phyloP scores from a whole-genome alignment of 176 grass and related monocot species.

The Elaeis guineensis region DNA sequence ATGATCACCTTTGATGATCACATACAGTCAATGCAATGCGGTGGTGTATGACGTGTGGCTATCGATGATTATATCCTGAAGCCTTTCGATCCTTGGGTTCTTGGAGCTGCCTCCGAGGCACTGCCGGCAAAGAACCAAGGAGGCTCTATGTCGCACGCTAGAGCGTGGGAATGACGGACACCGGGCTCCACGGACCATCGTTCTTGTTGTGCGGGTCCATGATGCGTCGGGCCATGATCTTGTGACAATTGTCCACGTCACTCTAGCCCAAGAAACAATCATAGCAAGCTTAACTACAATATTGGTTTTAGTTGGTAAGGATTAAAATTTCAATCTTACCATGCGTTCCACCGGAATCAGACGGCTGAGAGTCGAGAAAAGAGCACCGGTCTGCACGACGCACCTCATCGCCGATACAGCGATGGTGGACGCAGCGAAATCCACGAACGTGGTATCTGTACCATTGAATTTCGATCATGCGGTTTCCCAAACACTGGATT shows the following conservation, averaged over 20 bases:
- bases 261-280: not conserved
- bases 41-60: too few relatives aligned
- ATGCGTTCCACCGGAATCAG: constrained; percentile 14
- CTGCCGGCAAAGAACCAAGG: too few relatives aligned
- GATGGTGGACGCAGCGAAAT: constrained; percentile 35
- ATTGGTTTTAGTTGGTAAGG: not conserved
- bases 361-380: not conserved
- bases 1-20: too few relatives aligned
- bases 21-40: too few relatives aligned
- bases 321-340: constrained; percentile 2
- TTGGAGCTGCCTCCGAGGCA: too few relatives aligned
- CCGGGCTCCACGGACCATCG: constrained; percentile 17
- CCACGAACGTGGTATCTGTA: constrained; percentile 27
- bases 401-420: constrained; percentile 41
- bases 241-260: constrained; percentile 13
- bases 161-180: constrained; percentile 20
- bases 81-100: too few relatives aligned
- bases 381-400: constrained; percentile 2
- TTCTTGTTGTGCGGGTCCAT: not conserved
- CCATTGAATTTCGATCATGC: not conserved
- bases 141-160: too few relatives aligned
- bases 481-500: not conserved
- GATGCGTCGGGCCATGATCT: constrained; percentile 15
- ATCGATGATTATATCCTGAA: too few relatives aligned
- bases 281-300: not conserved